Conservation (phyloP, 2,329 filamentous ascomycete genomes). For the Ophiostoma sp. region DNA sequence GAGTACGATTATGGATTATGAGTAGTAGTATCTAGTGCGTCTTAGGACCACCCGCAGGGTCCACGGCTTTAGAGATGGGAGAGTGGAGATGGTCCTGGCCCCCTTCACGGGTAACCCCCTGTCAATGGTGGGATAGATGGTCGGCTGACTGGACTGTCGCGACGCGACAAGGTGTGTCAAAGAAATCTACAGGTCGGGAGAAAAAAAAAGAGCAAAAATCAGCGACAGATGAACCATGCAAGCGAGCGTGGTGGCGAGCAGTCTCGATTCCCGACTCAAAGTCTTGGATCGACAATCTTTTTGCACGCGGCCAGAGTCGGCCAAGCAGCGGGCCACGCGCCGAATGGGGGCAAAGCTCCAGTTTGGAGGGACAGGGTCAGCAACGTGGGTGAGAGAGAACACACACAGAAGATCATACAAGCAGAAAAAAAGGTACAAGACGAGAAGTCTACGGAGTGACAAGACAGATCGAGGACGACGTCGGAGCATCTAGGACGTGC, state of each 20-base stretch:
- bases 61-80: neutral
- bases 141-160: neutral
- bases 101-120: neutral
- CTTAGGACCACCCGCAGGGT: neutral
- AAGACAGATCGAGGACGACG: neutral
- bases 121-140: neutral
- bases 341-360: constrained; percentile 6
- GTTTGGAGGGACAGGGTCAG: neutral
- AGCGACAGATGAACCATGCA: neutral
- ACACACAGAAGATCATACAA: neutral
- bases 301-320: neutral
- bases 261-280: neutral
- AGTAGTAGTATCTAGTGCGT: neutral
- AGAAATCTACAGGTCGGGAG: neutral
- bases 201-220: neutral
- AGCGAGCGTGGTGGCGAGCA: neutral
- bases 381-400: neutral
- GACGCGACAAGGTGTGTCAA: neutral
- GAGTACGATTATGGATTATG: neutral
- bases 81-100: neutral
- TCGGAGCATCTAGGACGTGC: neutral
- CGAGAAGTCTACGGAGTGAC: neutral
- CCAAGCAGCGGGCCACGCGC: constrained; percentile 3
- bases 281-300: neutral
- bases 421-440: neutral